These are phyloP conservation scores for Thermomucor indicae-seudaticae DNA, from an alignment of 371 early-diverging fungal genomes.

Conservation along the genomic window DNA sequence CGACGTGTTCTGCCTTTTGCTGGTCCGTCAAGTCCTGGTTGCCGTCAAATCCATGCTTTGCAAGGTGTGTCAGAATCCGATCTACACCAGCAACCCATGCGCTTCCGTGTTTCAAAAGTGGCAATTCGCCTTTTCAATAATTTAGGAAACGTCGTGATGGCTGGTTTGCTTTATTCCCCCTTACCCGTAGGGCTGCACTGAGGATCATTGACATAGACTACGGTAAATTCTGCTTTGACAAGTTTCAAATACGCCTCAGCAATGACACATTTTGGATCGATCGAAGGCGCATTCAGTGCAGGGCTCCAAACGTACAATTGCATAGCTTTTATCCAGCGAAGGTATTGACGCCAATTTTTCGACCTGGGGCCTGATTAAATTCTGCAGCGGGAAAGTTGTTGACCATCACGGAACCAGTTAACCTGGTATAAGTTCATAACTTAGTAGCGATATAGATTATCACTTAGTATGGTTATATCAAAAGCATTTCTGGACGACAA, in stretches of 20 bases:
- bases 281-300: slow-evolving; percentile 53
- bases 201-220: slow-evolving; percentile 53
- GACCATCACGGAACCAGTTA: too few relatives aligned
- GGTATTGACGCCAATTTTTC: too few relatives aligned
- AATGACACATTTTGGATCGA: slow-evolving; percentile 57
- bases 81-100: slow-evolving; percentile 58
- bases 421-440: too few relatives aligned
- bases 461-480: too few relatives aligned
- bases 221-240: slow-evolving; percentile 38
- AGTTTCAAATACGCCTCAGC: slow-evolving; percentile 51
- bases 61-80: slow-evolving; percentile 49
- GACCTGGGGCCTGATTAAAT: too few relatives aligned
- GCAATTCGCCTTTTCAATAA: slow-evolving; percentile 52
- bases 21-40: slow-evolving; percentile 41
- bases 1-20: slow-evolving; percentile 49
- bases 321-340: slow-evolving; percentile 24
- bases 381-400: too few relatives aligned
- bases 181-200: slow-evolving; percentile 56
- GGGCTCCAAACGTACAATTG: slow-evolving; percentile 59
- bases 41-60: slow-evolving; percentile 42
- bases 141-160: neutral
- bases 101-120: slow-evolving; percentile 52
- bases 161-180: neutral
- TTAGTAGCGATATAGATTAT: too few relatives aligned
- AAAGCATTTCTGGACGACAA: too few relatives aligned